phyloP scores from a whole-genome alignment of 345 rosid genomes.

The Lepidium aucheri region DNA sequence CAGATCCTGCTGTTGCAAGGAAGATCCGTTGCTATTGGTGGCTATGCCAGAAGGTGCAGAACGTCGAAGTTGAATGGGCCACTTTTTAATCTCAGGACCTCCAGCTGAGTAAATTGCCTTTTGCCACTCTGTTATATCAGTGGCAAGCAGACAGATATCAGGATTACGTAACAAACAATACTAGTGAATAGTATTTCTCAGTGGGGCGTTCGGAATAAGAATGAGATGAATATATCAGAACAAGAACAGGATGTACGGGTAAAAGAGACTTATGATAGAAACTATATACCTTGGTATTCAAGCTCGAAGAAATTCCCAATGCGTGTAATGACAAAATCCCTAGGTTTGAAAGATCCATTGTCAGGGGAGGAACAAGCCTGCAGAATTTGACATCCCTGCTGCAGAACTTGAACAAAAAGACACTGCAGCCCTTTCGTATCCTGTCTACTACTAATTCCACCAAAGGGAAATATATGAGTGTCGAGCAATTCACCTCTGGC shows the following conservation, averaged over 20 bases:
- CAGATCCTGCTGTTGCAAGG: slow-evolving; percentile 88
- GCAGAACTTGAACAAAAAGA: slow-evolving; percentile 92
- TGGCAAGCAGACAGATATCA: neutral
- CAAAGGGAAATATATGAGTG: slow-evolving; percentile 94
- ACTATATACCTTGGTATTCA: slow-evolving; percentile 73
- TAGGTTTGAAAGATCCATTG: slow-evolving; percentile 65
- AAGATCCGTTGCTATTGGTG: slow-evolving; percentile 55
- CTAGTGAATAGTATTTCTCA: neutral
- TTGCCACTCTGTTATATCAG: slow-evolving; percentile 81
- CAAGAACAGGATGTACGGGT: neutral
- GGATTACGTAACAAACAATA: neutral
- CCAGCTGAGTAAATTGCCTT: slow-evolving; percentile 90
- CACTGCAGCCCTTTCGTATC: slow-evolving; percentile 98
- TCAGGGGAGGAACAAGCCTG: slow-evolving; percentile 84
- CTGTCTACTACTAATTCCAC: slow-evolving; percentile 98
- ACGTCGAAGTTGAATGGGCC: slow-evolving; percentile 90
- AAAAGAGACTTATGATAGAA: slow-evolving; percentile 10
- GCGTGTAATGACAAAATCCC: slow-evolving; percentile 86
- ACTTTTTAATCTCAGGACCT: slow-evolving; percentile 84
- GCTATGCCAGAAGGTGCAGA: slow-evolving; percentile 79
- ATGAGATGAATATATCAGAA: too few species aligned
- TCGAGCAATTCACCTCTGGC: slow-evolving; percentile 97
- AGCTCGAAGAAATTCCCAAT: slow-evolving; percentile 94
- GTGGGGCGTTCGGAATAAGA: neutral
- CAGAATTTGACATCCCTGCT: slow-evolving; percentile 96